Percentiles rank a stretch among this genome's conserved stretches.
Conservation (phyloP, 345 rosid genomes). For the Arabis hirsuta region DNA sequence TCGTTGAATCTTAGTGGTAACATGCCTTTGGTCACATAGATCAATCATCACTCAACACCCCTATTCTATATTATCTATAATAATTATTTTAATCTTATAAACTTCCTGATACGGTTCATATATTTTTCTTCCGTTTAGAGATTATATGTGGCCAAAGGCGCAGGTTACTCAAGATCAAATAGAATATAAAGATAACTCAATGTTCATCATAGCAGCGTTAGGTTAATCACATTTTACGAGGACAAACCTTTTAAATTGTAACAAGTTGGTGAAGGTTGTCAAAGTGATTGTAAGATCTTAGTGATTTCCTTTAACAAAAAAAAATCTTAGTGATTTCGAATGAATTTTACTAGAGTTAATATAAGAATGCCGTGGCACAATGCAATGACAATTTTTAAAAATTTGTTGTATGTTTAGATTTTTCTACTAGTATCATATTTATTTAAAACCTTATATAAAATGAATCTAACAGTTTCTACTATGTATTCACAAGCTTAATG, state of each 20-base stretch:
- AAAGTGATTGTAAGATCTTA: no score
- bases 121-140: neutral
- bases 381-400: no score
- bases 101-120: neutral
- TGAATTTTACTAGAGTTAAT: no score
- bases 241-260: neutral
- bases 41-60: constrained; percentile 32
- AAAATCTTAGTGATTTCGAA: no score
- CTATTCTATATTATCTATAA: constrained; percentile 20
- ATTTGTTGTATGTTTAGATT: no score
- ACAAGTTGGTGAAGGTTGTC: no score
- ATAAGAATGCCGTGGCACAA: no score
- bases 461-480: no score
- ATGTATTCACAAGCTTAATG: no score
- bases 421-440: no score
- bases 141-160: neutral
- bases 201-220: neutral
- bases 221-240: neutral
- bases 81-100: neutral
- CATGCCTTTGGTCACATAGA: constrained; percentile 37
- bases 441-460: no score
- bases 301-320: no score
- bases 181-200: neutral
- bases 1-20: constrained; percentile 34
- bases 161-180: neutral